These are phyloP conservation scores for Exserohilum turcica DNA, from an alignment of 2,329 filamentous ascomycete genomes.

Conservation along the genomic window DNA sequence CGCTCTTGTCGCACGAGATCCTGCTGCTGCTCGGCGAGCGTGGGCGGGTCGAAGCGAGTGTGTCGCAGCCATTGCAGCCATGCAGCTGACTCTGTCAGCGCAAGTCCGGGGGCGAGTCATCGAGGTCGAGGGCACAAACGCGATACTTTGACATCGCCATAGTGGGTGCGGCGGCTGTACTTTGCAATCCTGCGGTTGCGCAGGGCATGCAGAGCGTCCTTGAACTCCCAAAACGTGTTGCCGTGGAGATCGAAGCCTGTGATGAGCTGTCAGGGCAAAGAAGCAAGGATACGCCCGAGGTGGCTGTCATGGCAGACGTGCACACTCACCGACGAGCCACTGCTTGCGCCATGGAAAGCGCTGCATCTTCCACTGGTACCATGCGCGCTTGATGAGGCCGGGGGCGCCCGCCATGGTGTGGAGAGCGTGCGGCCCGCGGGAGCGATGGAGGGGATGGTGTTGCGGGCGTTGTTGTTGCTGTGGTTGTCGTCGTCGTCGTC, in stretches of 20 bases:
- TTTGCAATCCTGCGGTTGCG: slow-evolving; percentile 65
- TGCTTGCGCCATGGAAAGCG: slow-evolving; percentile 66
- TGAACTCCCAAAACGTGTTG: slow-evolving; percentile 72
- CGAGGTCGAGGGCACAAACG: slow-evolving; percentile 47
- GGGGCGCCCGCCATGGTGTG: slow-evolving; percentile 48
- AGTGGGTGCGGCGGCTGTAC: slow-evolving; percentile 58
- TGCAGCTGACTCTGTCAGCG: slow-evolving; percentile 54
- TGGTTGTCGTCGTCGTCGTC: too few relatives aligned
- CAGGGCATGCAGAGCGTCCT: slow-evolving; percentile 59
- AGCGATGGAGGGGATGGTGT: background rate
- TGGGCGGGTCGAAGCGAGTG: slow-evolving; percentile 61
- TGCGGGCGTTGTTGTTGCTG: too few relatives aligned
- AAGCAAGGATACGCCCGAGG: slow-evolving; percentile 9
- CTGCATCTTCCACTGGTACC: slow-evolving; percentile 67
- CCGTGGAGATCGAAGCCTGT: slow-evolving; percentile 65
- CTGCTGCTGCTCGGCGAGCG: slow-evolving; percentile 62
- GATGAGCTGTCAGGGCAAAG: slow-evolving; percentile 11
- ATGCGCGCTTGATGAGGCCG: slow-evolving; percentile 52
- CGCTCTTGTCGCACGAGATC: slow-evolving; percentile 62
- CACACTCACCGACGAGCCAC: slow-evolving; percentile 61
- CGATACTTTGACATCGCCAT: slow-evolving; percentile 64
- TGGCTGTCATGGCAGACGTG: background rate
- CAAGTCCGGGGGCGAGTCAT: background rate
- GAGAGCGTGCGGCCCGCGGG: slow-evolving; percentile 11
- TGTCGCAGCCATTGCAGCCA: slow-evolving; percentile 73